Evolutionary conservation across 2,329 filamentous ascomycete species (phyloP).

Genomic region (Diaporthe nobilis): DNA sequence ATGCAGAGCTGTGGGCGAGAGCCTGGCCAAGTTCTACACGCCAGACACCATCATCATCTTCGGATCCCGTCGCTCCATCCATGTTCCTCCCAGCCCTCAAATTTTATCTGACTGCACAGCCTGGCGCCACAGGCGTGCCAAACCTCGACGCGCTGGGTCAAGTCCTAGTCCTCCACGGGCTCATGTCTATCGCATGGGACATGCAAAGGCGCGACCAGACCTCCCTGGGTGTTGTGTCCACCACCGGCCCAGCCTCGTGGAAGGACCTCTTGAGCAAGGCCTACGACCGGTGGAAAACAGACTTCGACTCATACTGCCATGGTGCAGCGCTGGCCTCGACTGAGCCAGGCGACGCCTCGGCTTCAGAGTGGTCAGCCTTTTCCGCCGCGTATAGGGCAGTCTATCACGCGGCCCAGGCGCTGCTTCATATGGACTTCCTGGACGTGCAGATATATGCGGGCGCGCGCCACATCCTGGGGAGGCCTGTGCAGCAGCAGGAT

Average conservation of each 20-base stretch:
- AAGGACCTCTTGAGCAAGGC: constrained; percentile 64
- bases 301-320: constrained; percentile 67
- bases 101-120: constrained; percentile 65
- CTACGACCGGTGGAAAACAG: constrained; percentile 70
- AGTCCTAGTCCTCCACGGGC: constrained; percentile 69
- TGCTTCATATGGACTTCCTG: constrained; percentile 70
- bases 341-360: constrained; percentile 43
- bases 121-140: constrained; percentile 50
- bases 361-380: constrained; percentile 60
- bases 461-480: constrained; percentile 70
- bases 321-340: constrained; percentile 45
- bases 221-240: constrained; percentile 61
- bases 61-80: constrained; percentile 55
- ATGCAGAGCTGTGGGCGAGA: constrained; percentile 57
- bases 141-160: constrained; percentile 66
- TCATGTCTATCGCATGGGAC: constrained; percentile 75
- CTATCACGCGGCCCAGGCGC: constrained; percentile 70
- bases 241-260: constrained; percentile 55
- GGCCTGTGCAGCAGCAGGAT: constrained; percentile 64
- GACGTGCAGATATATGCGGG: constrained; percentile 75
- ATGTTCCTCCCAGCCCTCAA: constrained; percentile 68
- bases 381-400: constrained; percentile 66
- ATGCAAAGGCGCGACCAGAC: constrained; percentile 74
- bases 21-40: constrained; percentile 1
- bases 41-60: background rate